Evolutionary conservation across 2,329 filamentous ascomycete genomes (phyloP).

Genomic region (Fusarium equiseti): DNA sequence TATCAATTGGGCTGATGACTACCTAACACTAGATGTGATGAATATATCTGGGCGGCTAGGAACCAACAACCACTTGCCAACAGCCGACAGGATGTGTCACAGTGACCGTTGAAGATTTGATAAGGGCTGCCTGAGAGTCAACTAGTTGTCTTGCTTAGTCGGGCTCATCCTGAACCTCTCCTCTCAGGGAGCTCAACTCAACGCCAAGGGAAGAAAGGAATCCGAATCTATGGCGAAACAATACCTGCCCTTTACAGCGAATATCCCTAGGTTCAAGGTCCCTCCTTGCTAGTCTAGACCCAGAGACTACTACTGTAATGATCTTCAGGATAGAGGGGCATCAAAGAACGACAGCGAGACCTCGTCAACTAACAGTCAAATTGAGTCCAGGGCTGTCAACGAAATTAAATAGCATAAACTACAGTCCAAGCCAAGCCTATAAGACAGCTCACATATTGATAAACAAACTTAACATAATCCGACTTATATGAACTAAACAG

Average conservation of each 20-base stretch:
- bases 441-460: not conserved
- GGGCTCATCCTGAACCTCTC: not conserved
- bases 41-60: conserved; percentile 46
- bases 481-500: not conserved
- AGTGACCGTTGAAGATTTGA: not conserved
- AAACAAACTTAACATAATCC: conserved; percentile 21
- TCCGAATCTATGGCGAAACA: conserved; percentile 31
- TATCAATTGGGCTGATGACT: conserved; percentile 37
- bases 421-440: not conserved
- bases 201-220: conserved; percentile 5
- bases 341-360: conserved; percentile 1
- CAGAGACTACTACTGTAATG: conserved; percentile 23
- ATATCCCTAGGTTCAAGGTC: conserved; percentile 15
- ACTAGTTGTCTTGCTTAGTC: not conserved
- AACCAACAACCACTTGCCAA: conserved; percentile 35
- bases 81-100: conserved; percentile 32
- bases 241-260: conserved; percentile 12
- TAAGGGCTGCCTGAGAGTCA: not conserved
- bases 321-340: conserved; percentile 37
- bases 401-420: not conserved
- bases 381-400: not conserved
- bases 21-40: conserved; percentile 39
- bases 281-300: conserved; percentile 5
- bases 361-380: not conserved
- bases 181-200: not conserved